Percentiles rank a stretch among this genome's conserved stretches.
phyloP scores from a whole-genome alignment of 1,139 yeast genomes.

The Suzukiozyma palmioleophila region DNA sequence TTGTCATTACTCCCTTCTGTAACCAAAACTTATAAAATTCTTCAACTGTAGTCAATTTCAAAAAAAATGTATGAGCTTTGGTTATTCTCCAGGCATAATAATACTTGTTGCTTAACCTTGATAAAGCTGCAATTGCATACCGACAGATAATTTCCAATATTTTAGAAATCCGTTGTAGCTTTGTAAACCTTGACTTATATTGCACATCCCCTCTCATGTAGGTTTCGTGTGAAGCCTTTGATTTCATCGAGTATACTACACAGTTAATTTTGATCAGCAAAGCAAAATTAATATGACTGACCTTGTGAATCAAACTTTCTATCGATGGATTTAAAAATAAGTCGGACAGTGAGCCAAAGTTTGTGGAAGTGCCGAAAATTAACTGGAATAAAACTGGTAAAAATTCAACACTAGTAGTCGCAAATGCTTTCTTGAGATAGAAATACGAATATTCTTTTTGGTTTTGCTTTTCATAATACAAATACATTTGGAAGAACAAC shows the following conservation, averaged over 20 bases:
- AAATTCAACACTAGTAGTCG: slow-evolving; percentile 21
- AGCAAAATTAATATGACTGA: slow-evolving; percentile 25
- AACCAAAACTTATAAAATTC: slow-evolving; percentile 16
- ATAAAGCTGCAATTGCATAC: slow-evolving; percentile 20
- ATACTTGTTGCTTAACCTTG: slow-evolving; percentile 32
- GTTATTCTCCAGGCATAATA: slow-evolving; percentile 44
- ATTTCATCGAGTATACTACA: slow-evolving; percentile 19
- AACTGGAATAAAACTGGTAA: slow-evolving; percentile 27
- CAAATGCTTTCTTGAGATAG: slow-evolving; percentile 27
- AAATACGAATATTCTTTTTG: slow-evolving; percentile 21
- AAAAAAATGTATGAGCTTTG: slow-evolving; percentile 29
- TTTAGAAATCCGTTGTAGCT: slow-evolving; percentile 16
- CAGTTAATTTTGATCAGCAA: slow-evolving; percentile 17
- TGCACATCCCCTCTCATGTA: slow-evolving; percentile 12
- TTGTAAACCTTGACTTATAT: slow-evolving; percentile 17
- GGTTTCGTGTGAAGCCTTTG: slow-evolving; percentile 14
- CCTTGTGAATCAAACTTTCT: slow-evolving; percentile 26
- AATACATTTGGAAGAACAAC: slow-evolving; percentile 23
- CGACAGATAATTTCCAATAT: slow-evolving; percentile 16
- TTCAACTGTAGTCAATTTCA: slow-evolving; percentile 18
- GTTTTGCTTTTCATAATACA: slow-evolving; percentile 24
- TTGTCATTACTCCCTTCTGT: slow-evolving; percentile 3
- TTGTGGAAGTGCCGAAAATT: slow-evolving; percentile 21
- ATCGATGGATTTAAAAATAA: slow-evolving; percentile 32
- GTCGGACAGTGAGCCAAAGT: slow-evolving; percentile 35